A percentile compares a stretch with the other conserved stretches of the same genome.
These are phyloP conservation scores for Solanum sitiens DNA, from an alignment of 257 asterid species.

Conservation along the genomic window DNA sequence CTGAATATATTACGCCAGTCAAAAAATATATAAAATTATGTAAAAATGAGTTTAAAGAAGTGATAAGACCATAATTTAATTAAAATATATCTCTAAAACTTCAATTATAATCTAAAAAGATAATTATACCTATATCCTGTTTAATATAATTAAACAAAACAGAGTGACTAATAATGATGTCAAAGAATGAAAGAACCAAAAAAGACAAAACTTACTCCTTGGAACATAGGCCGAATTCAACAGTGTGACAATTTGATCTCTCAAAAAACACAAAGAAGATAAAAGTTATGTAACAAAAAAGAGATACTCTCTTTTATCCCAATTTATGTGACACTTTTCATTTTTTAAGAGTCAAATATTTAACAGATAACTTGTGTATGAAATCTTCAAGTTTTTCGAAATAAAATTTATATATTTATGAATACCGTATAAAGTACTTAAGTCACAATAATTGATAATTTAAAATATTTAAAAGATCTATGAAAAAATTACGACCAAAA, in stretches of 20 bases:
- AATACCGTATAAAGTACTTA: accelerated
- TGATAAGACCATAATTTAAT: accelerated
- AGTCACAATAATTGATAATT: accelerated
- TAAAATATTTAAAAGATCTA: no score
- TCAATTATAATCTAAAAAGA: accelerated
- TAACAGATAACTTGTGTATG: no score
- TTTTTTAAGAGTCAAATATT: no score
- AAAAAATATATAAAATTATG: no score
- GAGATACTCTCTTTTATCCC: background rate
- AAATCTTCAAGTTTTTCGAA: no score
- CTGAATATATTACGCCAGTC: accelerated
- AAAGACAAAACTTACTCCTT: background rate
- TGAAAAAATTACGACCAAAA: no score
- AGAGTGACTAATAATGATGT: background rate
- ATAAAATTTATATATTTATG: no score
- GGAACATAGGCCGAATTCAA: background rate
- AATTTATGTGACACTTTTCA: no score
- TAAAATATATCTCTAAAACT: accelerated
- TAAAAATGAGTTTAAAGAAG: accelerated
- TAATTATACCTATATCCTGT: accelerated
- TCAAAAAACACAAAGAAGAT: background rate
- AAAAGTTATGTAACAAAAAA: background rate
- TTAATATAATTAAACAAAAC: background rate
- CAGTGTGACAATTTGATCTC: background rate
- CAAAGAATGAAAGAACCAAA: no score